phyloP scores from a whole-genome alignment of 2,329 filamentous ascomycete genomes.

The Akanthomyces dipterigenus region DNA sequence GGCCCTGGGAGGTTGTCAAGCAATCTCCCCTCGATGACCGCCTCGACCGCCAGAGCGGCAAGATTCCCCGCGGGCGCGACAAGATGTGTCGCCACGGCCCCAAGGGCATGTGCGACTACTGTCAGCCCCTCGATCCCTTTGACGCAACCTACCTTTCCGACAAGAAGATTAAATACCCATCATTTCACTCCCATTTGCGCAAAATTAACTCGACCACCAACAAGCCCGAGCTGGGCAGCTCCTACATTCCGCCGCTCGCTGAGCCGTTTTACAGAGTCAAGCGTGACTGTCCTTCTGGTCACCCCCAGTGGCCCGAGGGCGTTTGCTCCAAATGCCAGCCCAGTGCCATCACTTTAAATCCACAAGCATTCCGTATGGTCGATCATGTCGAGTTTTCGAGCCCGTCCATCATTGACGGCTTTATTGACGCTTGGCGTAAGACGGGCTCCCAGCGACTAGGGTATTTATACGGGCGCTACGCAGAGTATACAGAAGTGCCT shows the following conservation, averaged over 20 bases:
- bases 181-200: slow-evolving; percentile 87
- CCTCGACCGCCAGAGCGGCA: slow-evolving; percentile 82
- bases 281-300: slow-evolving; percentile 83
- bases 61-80: slow-evolving; percentile 71
- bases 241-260: slow-evolving; percentile 89
- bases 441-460: slow-evolving; percentile 80
- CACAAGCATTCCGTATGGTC: slow-evolving; percentile 91
- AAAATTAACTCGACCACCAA: slow-evolving; percentile 97
- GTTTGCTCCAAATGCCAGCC: slow-evolving; percentile 98
- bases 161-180: slow-evolving; percentile 98
- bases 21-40: slow-evolving; percentile 83
- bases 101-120: slow-evolving; percentile 99
- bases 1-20: slow-evolving; percentile 75
- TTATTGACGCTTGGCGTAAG: slow-evolving; percentile 86
- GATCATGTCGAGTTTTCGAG: slow-evolving; percentile 96
- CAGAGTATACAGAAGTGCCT: slow-evolving; percentile 87
- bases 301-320: slow-evolving; percentile 88
- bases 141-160: slow-evolving; percentile 81
- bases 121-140: slow-evolving; percentile 94
- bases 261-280: slow-evolving; percentile 91
- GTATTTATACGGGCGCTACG: slow-evolving; percentile 84
- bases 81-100: slow-evolving; percentile 94
- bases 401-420: slow-evolving; percentile 75
- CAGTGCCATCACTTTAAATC: slow-evolving; percentile 90
- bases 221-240: slow-evolving; percentile 86